Conservation (phyloP, 2,329 filamentous ascomycete genomes). For the Cordyceps cicadae region DNA sequence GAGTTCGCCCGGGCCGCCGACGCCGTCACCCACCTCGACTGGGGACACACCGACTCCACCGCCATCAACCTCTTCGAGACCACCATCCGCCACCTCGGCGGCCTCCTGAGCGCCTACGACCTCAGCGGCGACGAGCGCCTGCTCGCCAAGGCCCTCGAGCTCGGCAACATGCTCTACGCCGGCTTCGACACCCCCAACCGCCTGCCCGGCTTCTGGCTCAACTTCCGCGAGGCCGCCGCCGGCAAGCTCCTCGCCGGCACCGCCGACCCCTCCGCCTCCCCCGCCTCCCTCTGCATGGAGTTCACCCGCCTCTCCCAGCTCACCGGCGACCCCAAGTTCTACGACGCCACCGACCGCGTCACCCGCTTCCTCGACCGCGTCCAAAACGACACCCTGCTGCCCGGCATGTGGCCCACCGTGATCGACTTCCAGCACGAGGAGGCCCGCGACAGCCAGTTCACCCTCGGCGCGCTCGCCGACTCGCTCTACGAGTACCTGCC, state of each 20-base stretch:
- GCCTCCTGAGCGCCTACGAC: constrained; percentile 58
- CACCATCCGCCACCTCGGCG: constrained; percentile 59
- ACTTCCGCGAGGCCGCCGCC: constrained; percentile 31
- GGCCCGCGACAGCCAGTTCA: constrained; percentile 31
- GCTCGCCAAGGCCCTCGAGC: constrained; percentile 51
- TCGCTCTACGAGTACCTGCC: constrained; percentile 58
- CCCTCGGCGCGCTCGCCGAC: constrained; percentile 43
- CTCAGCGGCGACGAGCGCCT: constrained; percentile 47
- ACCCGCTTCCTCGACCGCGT: constrained; percentile 42
- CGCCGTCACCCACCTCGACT: constrained; percentile 50
- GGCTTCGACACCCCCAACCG: constrained; percentile 59
- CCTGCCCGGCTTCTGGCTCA: constrained; percentile 45
- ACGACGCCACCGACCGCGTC: constrained; percentile 52
- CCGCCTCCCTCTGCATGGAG: constrained; percentile 52
- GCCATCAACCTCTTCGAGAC: constrained; percentile 59
- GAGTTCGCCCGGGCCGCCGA: constrained; percentile 56
- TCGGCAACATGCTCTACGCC: constrained; percentile 53
- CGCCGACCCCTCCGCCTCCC: constrained; percentile 22
- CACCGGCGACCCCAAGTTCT: constrained; percentile 50
- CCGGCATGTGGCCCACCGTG: constrained; percentile 53
- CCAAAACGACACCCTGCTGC: constrained; percentile 46
- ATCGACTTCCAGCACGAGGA: constrained; percentile 35
- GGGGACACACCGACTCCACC: constrained; percentile 36
- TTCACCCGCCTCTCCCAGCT: constrained; percentile 56
- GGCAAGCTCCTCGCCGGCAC: constrained; percentile 26